Base-by-base conservation (phyloP, 768 basidiomycete species). In the Paxillus ammoniavirescens region DNA sequence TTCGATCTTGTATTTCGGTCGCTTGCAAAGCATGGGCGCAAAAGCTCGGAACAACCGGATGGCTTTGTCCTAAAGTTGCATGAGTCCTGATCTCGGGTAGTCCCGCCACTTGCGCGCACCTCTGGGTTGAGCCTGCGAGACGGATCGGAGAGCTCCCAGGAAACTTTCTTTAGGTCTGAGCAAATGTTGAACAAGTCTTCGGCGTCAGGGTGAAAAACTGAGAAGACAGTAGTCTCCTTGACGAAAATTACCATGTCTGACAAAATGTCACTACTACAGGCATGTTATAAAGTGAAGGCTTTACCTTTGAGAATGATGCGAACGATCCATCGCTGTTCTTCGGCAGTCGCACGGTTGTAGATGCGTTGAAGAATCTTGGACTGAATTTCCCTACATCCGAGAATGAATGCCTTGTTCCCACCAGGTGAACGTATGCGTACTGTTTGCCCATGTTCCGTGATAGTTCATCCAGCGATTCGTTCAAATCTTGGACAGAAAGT, bases 241-340 rank as follows among this genome's bases (percentile, higher is more conserved):
- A 97, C 89, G 1, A 88, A 90, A 53, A 98, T 95, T 43, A 83
- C 79, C 79, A 98, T 86, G 62, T 98, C 96, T 97, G 43, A 30
- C 30, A 2, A 8, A 5, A 17, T 36, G 12, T 30, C 35, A 36
- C 36, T 28, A 48, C 10, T 6, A 6, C 6, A 28, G 4, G 8
- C 21, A 38, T 38, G 53, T 23, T 9, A n/a, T 33, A 12, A 50
- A 53, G 26, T 37, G 17, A 50, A 37, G 0, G 26, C 42, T 48
- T 2, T 50, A 91, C 96, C 96, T 80, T 98, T 97, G 33, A 98
- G 76, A 45, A 99, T 90, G 66, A 99, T 92, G 8, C 93, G 83
- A n/a, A 91, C 87, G 52, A 99, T 86, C 97, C 97, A 99, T 45
- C 85, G 82, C 64, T 97, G 95, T 64, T 98, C 95, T 52, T 87